Evolutionary conservation across 2,329 filamentous ascomycete genomes (phyloP), one percentile per base, ranked within the genome.

Genomic region (Diaporthe ampelina): DNA sequence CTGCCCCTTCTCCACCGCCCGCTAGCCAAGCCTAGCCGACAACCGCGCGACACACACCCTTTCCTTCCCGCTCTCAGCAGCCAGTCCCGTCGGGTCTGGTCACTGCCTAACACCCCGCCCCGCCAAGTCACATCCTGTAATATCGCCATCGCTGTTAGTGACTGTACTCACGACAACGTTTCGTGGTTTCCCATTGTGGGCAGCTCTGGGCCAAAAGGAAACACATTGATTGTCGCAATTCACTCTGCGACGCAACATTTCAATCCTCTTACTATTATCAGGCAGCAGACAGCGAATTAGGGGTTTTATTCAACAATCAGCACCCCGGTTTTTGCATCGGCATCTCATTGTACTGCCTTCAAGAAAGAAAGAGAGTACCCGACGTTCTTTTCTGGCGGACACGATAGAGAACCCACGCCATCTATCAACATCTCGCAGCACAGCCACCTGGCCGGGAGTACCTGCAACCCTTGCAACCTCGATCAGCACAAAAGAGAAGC

Each of bases 1-100:
- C 70, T 67, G 50, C 29, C 35, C 48, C 70, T 48, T 71, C 74
- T 71, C 74, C 74, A 74, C 73, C 76, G 74, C 76, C 50, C 70
- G 57, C 56, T 58, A 61, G 63, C 58, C 26, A 52, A 48, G 50
- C 40, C 58, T 58, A 73, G 50, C 63, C 45, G 48, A 58, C 72
- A 63, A 56, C 48, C 57, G 67, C 40, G 48, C 32, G 29, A 26
- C 32, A 43, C 32, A 57, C 69, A 29, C 45, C 26, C 52, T 48
- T 15, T 21, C 21, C 15, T 15, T 21, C 56, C 56, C 56, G 32
- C 10, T 15, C 11, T 4, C 37, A 19, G 52, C 63, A 56, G 24
- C 52, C 43, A 26, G 19, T 29, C 52, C 57, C 52, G 70, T 54
- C 50, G 52, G 65, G 52, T 58, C 29, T 59, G 26, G 69, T 72